Conservation (phyloP, 73 alveolate species). For the Blepharisma stoltei region DNA sequence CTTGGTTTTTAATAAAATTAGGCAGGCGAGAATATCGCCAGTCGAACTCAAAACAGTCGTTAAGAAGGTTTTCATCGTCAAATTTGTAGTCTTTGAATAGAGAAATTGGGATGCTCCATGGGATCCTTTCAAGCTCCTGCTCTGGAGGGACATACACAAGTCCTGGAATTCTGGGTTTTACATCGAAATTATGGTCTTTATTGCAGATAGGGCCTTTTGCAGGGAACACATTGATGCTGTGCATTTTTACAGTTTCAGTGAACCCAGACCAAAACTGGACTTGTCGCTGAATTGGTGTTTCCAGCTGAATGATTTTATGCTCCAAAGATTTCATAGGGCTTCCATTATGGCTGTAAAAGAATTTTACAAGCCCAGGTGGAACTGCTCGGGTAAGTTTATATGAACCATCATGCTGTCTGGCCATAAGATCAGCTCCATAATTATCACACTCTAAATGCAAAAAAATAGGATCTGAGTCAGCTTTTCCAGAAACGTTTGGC, state of each 20-base stretch:
- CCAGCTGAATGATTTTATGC: background rate
- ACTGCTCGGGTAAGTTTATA: constrained; percentile 7
- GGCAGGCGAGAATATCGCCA: constrained; percentile 67
- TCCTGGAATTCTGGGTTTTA: constrained; percentile 7
- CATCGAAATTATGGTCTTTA: background rate
- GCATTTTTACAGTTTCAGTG: background rate
- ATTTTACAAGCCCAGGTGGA: constrained; percentile 29
- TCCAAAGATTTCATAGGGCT: background rate
- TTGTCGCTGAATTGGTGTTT: background rate
- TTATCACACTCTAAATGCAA: constrained; percentile 27
- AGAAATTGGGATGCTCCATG: constrained; percentile 53
- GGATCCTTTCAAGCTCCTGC: constrained; percentile 8
- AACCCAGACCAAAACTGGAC: no score
- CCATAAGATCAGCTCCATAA: constrained; percentile 23
- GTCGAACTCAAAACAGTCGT: constrained; percentile 83
- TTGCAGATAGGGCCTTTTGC: background rate
- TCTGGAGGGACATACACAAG: background rate
- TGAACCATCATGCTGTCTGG: background rate
- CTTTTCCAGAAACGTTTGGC: constrained; percentile 28
- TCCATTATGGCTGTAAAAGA: background rate
- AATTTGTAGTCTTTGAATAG: constrained; percentile 53
- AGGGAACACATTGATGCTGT: background rate
- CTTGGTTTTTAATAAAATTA: constrained; percentile 54
- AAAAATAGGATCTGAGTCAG: constrained; percentile 11
- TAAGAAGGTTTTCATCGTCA: constrained; percentile 56